phyloP scores from a whole-genome alignment of 495 filamentous ascomycete species.

The Penicillium tannophilum region DNA sequence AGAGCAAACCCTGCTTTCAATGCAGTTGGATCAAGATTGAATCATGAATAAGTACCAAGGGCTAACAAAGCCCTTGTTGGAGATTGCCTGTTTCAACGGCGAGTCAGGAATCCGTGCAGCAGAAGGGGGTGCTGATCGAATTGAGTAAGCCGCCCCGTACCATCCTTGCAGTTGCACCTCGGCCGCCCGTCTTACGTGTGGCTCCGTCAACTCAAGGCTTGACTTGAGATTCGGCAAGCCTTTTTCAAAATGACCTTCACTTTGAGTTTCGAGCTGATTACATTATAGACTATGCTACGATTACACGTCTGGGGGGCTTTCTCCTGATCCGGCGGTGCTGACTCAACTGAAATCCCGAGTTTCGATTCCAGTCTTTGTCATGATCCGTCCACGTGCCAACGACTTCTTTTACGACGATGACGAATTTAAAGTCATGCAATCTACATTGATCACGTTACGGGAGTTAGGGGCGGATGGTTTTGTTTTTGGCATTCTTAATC shows the following conservation, averaged over 20 bases:
- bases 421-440: constrained; percentile 46
- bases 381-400: constrained; percentile 50
- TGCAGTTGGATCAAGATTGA: background rate
- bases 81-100: constrained; percentile 54
- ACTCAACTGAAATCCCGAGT: constrained; percentile 27
- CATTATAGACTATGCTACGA: constrained; percentile 27
- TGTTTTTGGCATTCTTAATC: constrained; percentile 50
- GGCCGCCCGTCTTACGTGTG: too few species aligned
- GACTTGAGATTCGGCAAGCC: too few species aligned
- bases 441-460: constrained; percentile 35
- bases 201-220: too few species aligned
- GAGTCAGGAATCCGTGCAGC: constrained; percentile 45
- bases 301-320: constrained; percentile 37
- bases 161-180: background rate
- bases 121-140: constrained; percentile 45
- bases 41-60: background rate
- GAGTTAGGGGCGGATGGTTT: constrained; percentile 45
- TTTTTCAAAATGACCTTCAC: too few species aligned
- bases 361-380: constrained; percentile 48
- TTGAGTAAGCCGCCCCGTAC: constrained; percentile 39
- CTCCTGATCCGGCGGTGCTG: constrained; percentile 20
- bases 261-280: background rate
- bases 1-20: background rate
- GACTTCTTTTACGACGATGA: constrained; percentile 41
- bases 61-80: constrained; percentile 27